These are phyloP conservation scores for Westerdykella ornata DNA, from an alignment of 2,329 filamentous ascomycete species.

Conservation along the genomic window DNA sequence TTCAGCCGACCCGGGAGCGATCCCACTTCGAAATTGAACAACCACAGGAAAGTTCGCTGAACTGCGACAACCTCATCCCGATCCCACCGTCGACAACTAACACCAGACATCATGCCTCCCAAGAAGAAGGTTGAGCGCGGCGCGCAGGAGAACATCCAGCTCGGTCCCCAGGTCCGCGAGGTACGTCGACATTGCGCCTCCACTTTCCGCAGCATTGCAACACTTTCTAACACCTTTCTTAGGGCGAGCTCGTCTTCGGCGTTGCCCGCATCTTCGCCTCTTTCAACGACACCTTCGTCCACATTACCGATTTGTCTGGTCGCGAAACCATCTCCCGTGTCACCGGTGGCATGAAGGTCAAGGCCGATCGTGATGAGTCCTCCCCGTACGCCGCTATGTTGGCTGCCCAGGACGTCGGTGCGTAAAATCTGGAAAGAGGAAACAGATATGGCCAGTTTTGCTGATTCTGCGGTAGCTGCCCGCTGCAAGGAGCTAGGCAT, in stretches of 20 bases:
- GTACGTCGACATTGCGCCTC: conserved; percentile 38
- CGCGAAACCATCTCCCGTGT: conserved; percentile 99
- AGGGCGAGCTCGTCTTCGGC: conserved; percentile 95
- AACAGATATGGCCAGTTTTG: conserved; percentile 32
- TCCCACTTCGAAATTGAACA: conserved; percentile 2
- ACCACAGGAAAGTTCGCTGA: neutral
- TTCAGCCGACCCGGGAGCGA: conserved; percentile 4
- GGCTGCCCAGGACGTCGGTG: conserved; percentile 78
- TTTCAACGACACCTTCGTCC: conserved; percentile 61
- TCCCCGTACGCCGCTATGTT: conserved; percentile 99
- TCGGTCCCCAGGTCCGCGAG: conserved; percentile 94
- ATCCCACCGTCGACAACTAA: conserved; percentile 17
- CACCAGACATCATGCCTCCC: conserved; percentile 64
- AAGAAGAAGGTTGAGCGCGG: conserved; percentile 75
- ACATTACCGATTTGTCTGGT: conserved; percentile 98
- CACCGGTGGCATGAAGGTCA: conserved; percentile 99
- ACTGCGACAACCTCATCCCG: conserved; percentile 13
- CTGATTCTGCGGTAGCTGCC: conserved; percentile 49
- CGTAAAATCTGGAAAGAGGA: conserved; percentile 8
- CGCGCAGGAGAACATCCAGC: conserved; percentile 82
- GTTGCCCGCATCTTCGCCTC: conserved; percentile 97
- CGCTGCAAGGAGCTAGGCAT: conserved; percentile 83
- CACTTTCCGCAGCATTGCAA: conserved; percentile 6
- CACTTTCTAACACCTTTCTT: conserved; percentile 16
- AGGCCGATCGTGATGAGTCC: conserved; percentile 91